Base-by-base conservation (phyloP, 1,284 basidiomycete species). In the Sanghuangporus weigelae region DNA sequence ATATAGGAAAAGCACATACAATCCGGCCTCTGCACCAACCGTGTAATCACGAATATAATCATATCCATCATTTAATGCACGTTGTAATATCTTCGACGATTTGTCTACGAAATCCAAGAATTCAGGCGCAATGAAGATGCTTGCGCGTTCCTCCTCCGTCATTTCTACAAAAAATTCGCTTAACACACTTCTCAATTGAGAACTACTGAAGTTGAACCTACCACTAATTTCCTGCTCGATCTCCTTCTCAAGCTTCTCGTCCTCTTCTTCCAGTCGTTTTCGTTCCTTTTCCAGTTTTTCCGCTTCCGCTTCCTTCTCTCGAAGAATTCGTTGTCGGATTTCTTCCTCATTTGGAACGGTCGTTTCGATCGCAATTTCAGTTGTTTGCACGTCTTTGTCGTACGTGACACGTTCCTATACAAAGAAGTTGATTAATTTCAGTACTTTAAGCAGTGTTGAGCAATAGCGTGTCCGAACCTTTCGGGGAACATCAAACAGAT, bases 41-140 rank as follows among this genome's bases (percentile, higher is more conserved):
- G 92, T 93, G 73, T 99, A 99, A 76, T 99, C 96, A 55, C 90
- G 88, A 68, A 96, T 92, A 71, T 98, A 98, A 74, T 99, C 97
- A 74, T 99, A 99, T 23, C 85, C 86, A 72, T 98, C 96, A 71
- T 93, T 96, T 66, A 99, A 76, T n/a, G 96, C 97, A 58, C 97
- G 84, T 73, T 98, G 94, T 8, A 98, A 87, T 56, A 99, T 95
- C 76, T 95, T 96, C 35, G 91, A 92, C n/a, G 92, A 95, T 69
- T 92, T 87, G 72, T 98, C 94, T 7, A 99, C 87, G 73, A 99
- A 99, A 67, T 95, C 90, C 35, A 90, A 76, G 73, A 98, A 98
- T 69, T 96, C 94, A 0, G 94, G 89, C 3, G 90, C 92, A 14
- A 87, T 78, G 68, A 95, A 84, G 62, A 98, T 91, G 67, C 86